A percentile compares a stretch with the other conserved stretches of the same genome.
Evolutionary conservation across 2,329 filamentous ascomycete species (phyloP).

Genomic region (Apiospora saccharicola): DNA sequence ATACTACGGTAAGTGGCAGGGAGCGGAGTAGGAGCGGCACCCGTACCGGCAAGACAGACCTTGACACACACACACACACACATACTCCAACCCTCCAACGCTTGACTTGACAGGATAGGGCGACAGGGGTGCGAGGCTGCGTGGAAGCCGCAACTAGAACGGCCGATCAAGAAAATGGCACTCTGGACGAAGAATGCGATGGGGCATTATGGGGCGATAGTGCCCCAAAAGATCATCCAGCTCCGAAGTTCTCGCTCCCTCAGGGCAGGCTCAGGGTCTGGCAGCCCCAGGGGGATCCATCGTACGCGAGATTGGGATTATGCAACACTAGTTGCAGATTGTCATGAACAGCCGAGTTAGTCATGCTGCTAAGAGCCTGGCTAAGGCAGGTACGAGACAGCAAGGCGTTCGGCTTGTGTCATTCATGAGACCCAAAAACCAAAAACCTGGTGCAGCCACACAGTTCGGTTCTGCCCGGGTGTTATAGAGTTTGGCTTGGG

Average conservation of each 20-base stretch:
- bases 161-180: slow-evolving; percentile 11
- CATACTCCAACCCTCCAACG: neutral
- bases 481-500: neutral
- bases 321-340: slow-evolving; percentile 19
- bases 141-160: slow-evolving; percentile 25
- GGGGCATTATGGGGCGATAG: slow-evolving; percentile 26
- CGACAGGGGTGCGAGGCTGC: slow-evolving; percentile 10
- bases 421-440: neutral
- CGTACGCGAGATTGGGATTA: slow-evolving; percentile 5
- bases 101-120: slow-evolving; percentile 23
- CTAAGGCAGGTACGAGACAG: slow-evolving; percentile 1
- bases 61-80: neutral
- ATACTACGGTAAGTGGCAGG: neutral
- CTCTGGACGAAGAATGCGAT: slow-evolving; percentile 23
- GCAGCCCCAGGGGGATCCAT: neutral
- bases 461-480: neutral
- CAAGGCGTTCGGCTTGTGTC: neutral
- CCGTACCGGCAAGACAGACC: neutral
- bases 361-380: slow-evolving; percentile 2
- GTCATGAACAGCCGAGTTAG: slow-evolving; percentile 13
- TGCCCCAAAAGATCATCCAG: neutral
- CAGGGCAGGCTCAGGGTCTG: neutral
- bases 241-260: neutral
- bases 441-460: neutral
- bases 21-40: slow-evolving; percentile 2